Evolutionary conservation across 805 yeast genomes (phyloP).

Genomic region (Cyberlindnera saturnus): DNA sequence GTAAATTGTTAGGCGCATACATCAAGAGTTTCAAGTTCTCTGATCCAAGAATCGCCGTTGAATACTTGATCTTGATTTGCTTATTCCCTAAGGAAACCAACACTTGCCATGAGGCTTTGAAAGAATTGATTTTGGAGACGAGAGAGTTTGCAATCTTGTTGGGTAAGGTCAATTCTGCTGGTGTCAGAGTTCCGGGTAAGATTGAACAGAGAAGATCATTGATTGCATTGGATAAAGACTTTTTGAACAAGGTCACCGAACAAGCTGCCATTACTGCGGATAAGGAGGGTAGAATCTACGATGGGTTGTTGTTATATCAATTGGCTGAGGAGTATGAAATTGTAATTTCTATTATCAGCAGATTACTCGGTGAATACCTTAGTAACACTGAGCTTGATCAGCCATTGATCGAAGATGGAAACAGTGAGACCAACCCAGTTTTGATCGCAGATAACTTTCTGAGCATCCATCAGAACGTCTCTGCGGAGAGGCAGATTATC

Average conservation of each 20-base stretch:
- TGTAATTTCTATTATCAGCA: conserved; percentile 69
- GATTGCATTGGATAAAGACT: conserved; percentile 56
- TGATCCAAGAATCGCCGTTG: conserved; percentile 90
- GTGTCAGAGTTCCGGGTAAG: conserved; percentile 74
- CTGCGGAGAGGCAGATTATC: conserved; percentile 58
- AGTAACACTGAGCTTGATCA: conserved; percentile 64
- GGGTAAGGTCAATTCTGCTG: conserved; percentile 79
- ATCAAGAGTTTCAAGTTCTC: conserved; percentile 77
- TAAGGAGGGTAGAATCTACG: conserved; percentile 84
- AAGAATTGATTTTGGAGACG: conserved; percentile 80
- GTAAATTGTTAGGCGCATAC: conserved; percentile 70
- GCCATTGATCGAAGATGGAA: conserved; percentile 32
- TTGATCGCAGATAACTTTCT: conserved; percentile 31
- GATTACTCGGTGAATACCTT: conserved; percentile 70
- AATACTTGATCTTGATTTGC: conserved; percentile 71
- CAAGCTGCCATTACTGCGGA: conserved; percentile 83
- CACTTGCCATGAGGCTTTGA: conserved; percentile 69
- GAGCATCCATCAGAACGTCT: conserved; percentile 50
- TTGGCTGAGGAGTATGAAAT: conserved; percentile 82
- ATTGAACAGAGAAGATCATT: conserved; percentile 72
- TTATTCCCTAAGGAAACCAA: conserved; percentile 43
- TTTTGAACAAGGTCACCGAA: conserved; percentile 66
- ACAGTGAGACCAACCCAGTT: conserved; percentile 37
- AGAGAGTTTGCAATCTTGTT: conserved; percentile 75
- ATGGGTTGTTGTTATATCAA: conserved; percentile 81